These are phyloP conservation scores for Aspergillus affinis DNA, from an alignment of 495 filamentous ascomycete species.

Conservation along the genomic window DNA sequence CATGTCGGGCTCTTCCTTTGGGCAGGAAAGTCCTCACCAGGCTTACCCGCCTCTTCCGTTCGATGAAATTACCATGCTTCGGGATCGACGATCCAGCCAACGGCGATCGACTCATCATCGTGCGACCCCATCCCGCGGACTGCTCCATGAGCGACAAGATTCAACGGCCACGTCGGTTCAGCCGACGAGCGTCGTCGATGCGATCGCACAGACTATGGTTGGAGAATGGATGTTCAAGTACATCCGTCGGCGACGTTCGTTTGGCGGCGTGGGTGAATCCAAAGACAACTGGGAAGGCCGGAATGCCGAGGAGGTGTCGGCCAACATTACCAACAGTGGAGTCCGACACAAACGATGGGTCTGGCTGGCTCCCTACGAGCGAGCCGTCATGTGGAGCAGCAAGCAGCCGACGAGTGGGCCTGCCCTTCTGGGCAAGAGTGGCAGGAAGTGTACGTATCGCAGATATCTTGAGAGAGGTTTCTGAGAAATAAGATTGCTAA, in stretches of 20 bases:
- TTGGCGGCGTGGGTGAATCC: slow-evolving; percentile 65
- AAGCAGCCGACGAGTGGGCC: slow-evolving; percentile 89
- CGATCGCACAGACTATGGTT: slow-evolving; percentile 97
- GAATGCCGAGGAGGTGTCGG: slow-evolving; percentile 51
- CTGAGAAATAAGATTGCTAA: slow-evolving; percentile 20
- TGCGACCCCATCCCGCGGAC: slow-evolving; percentile 21
- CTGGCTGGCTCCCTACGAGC: slow-evolving; percentile 95
- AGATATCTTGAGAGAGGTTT: neutral
- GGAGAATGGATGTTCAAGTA: slow-evolving; percentile 99
- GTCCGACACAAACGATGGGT: slow-evolving; percentile 96
- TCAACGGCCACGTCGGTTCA: slow-evolving; percentile 64
- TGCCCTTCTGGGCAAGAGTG: slow-evolving; percentile 91
- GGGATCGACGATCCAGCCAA: slow-evolving; percentile 18
- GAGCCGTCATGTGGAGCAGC: slow-evolving; percentile 96
- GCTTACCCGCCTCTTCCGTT: slow-evolving; percentile 68
- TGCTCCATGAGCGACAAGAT: slow-evolving; percentile 36
- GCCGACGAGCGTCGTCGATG: slow-evolving; percentile 86
- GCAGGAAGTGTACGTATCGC: slow-evolving; percentile 79
- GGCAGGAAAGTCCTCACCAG: slow-evolving; percentile 66
- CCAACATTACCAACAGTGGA: slow-evolving; percentile 55
- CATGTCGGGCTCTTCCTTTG: slow-evolving; percentile 62
- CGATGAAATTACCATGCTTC: slow-evolving; percentile 68
- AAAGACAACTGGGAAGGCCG: slow-evolving; percentile 58
- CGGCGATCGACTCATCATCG: slow-evolving; percentile 25
- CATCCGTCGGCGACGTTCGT: slow-evolving; percentile 87